phyloP scores from a whole-genome alignment of 192 early-diverging fungal species.

The Polychytrium aggregatum region DNA sequence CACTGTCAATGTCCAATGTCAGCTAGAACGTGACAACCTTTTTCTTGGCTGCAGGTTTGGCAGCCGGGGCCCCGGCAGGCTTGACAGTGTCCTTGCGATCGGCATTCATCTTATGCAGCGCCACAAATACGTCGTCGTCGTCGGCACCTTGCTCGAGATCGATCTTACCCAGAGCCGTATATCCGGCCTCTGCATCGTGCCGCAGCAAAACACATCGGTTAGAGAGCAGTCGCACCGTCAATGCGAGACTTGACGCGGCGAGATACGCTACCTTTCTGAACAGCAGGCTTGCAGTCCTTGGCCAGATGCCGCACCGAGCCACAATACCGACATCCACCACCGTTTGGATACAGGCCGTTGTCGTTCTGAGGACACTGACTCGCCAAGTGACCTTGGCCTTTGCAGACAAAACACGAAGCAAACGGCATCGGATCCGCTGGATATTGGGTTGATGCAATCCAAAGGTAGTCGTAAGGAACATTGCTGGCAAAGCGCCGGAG shows the following conservation, averaged over 20 bases:
- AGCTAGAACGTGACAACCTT: too few species aligned
- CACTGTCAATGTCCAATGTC: too few species aligned
- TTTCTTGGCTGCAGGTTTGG: too few species aligned
- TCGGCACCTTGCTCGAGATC: conserved; percentile 79
- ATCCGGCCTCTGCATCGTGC: conserved; percentile 19
- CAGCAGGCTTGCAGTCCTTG: conserved; percentile 64
- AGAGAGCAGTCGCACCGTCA: too few species aligned
- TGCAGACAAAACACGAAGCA: conserved; percentile 84
- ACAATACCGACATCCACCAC: conserved; percentile 81
- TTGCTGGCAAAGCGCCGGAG: background rate
- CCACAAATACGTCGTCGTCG: conserved; percentile 83
- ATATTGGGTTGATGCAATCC: background rate
- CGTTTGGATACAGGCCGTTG: conserved; percentile 79
- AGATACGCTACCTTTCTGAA: too few species aligned
- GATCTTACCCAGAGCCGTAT: conserved; percentile 59
- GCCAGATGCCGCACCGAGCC: conserved; percentile 77
- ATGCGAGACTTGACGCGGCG: too few species aligned
- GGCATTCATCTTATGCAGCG: conserved; percentile 44
- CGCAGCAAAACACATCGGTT: too few species aligned
- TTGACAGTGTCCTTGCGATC: conserved; percentile 17
- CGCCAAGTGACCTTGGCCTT: conserved; percentile 70
- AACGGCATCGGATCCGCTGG: conserved; percentile 46
- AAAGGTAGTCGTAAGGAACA: background rate
- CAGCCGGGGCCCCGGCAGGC: too few species aligned
- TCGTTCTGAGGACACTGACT: conserved; percentile 78